Evolutionary conservation across 805 yeast genomes (phyloP).

Genomic region (Nakazawaea ernobii): DNA sequence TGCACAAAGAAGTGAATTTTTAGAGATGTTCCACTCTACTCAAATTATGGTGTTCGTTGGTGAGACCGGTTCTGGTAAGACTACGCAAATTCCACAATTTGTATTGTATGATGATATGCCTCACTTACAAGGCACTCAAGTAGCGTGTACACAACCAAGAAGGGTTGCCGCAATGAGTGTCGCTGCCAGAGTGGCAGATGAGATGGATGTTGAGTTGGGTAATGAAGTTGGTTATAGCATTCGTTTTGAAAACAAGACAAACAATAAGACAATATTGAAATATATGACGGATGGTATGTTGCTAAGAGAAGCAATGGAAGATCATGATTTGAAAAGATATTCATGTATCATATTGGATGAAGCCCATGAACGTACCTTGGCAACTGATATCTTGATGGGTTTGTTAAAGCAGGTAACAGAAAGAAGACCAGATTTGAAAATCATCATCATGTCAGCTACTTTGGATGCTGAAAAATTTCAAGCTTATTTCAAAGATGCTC

Average conservation of each 20-base stretch:
- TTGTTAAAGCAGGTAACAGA: conserved; percentile 73
- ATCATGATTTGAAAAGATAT: conserved; percentile 72
- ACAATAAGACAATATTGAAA: conserved; percentile 74
- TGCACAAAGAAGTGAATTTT: conserved; percentile 85
- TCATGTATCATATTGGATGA: conserved; percentile 93
- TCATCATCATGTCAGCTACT: conserved; percentile 96
- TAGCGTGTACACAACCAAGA: conserved; percentile 96
- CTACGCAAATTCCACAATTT: conserved; percentile 97
- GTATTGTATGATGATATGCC: conserved; percentile 91
- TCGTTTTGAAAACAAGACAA: conserved; percentile 88
- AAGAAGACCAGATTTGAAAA: conserved; percentile 82
- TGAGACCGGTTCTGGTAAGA: conserved; percentile 98
- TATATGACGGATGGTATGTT: conserved; percentile 99
- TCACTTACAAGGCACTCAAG: conserved; percentile 73
- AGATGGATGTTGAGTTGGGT: conserved; percentile 90
- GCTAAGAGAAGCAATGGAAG: conserved; percentile 95
- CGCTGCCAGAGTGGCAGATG: conserved; percentile 95
- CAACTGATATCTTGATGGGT: conserved; percentile 97
- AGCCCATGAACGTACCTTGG: conserved; percentile 96
- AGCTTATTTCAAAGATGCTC: conserved; percentile 83
- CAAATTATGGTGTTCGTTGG: conserved; percentile 98
- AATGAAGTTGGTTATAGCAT: conserved; percentile 94
- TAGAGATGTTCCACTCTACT: conserved; percentile 73
- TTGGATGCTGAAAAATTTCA: conserved; percentile 96
- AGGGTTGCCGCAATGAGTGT: conserved; percentile 99